Evolutionary conservation across 2,329 filamentous ascomycete species (phyloP).

Genomic region (Sarocladium brachiariae): DNA sequence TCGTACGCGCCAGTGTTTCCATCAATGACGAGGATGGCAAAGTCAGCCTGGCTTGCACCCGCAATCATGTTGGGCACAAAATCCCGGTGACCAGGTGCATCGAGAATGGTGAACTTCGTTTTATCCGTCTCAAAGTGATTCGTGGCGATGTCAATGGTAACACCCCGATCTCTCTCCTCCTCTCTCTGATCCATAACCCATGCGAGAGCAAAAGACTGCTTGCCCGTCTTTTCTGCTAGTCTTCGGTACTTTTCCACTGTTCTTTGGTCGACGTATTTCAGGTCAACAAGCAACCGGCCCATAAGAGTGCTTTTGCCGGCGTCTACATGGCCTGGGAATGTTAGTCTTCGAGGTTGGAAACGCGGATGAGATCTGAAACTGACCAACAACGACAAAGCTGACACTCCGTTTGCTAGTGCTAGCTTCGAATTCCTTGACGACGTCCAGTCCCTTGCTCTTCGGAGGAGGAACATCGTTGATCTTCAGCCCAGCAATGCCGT

Average conservation of each 20-base stretch:
- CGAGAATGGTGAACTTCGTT: slow-evolving; percentile 86
- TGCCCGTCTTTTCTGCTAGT: slow-evolving; percentile 86
- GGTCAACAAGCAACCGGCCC: slow-evolving; percentile 85
- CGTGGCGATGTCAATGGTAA: slow-evolving; percentile 94
- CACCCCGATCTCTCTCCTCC: slow-evolving; percentile 82
- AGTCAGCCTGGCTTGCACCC: slow-evolving; percentile 90
- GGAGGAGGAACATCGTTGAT: slow-evolving; percentile 49
- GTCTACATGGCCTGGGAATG: slow-evolving; percentile 74
- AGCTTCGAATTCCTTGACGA: slow-evolving; percentile 72
- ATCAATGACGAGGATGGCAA: slow-evolving; percentile 91
- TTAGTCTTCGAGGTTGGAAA: neutral
- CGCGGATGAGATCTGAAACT: slow-evolving; percentile 19
- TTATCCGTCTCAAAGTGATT: slow-evolving; percentile 88
- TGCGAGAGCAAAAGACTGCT: slow-evolving; percentile 90
- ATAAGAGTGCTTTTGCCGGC: slow-evolving; percentile 97
- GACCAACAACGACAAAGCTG: slow-evolving; percentile 90
- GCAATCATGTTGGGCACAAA: slow-evolving; percentile 99
- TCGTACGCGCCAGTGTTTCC: slow-evolving; percentile 88
- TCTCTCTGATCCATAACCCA: slow-evolving; percentile 93
- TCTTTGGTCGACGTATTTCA: slow-evolving; percentile 80
- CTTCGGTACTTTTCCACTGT: slow-evolving; percentile 82
- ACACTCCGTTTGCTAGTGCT: slow-evolving; percentile 70
- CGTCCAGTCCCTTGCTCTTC: slow-evolving; percentile 75
- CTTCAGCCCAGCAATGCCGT: slow-evolving; percentile 27
- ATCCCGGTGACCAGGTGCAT: slow-evolving; percentile 89